Percentiles rank a stretch among this genome's conserved stretches.
These are phyloP conservation scores for Strobilomyces echinocephalus DNA, from an alignment of 768 basidiomycete species.

Conservation along the genomic window DNA sequence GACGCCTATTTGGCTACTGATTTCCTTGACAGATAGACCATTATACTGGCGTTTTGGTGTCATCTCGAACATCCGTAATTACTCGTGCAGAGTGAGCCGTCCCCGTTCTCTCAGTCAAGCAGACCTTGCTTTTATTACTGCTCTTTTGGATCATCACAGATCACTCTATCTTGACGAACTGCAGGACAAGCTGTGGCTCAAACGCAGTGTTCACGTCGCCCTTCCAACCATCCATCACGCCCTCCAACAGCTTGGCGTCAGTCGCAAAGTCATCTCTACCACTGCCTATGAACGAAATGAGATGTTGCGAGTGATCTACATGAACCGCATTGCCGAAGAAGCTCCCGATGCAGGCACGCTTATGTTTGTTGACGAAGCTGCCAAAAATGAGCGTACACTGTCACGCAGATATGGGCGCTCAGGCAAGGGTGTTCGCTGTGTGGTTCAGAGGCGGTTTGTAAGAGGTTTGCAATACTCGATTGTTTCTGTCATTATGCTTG, in stretches of 20 bases:
- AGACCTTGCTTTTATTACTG: not conserved
- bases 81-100: not conserved
- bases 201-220: not conserved
- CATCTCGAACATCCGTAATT: not conserved
- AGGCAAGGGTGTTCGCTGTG: not conserved
- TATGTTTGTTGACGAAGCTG: constrained; percentile 8
- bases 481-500: constrained; percentile 11
- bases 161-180: constrained; percentile 1
- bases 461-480: constrained; percentile 8
- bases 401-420: not conserved
- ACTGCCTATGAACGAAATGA: not conserved
- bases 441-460: constrained; percentile 7
- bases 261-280: constrained; percentile 1
- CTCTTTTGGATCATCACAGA: not conserved
- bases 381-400: constrained; percentile 2
- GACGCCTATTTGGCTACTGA: not conserved
- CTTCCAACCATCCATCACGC: not conserved
- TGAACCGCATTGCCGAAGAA: not conserved
- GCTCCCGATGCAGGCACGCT: not conserved
- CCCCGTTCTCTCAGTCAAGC: not conserved
- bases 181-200: not conserved
- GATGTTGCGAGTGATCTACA: not conserved
- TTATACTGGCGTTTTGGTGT: not conserved
- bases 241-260: not conserved
- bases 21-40: no score